These are phyloP conservation scores for Trichoderma sp. DNA, from an alignment of 2,329 filamentous ascomycete species.

Conservation along the genomic window DNA sequence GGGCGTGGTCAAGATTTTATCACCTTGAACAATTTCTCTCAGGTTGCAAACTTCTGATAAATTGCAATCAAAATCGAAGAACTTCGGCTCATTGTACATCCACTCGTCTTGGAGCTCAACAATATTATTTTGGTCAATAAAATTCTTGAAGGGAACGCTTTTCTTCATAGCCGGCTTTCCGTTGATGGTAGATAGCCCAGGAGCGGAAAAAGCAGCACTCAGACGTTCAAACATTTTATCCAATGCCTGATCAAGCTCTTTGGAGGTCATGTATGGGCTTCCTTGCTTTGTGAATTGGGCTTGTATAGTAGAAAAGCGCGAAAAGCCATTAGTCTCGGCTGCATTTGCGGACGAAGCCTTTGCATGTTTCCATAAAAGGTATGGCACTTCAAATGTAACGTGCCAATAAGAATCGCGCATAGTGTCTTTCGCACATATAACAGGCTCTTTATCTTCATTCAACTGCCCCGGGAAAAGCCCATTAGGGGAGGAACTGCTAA, in stretches of 20 bases:
- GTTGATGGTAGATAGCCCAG: neutral
- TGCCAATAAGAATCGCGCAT: neutral
- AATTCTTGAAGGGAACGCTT: neutral
- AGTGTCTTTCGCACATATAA: neutral
- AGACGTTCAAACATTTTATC: neutral
- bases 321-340: neutral
- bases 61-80: neutral
- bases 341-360: neutral
- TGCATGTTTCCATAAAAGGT: neutral
- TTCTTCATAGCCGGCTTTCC: neutral
- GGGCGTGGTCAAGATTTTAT: neutral
- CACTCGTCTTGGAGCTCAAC: neutral
- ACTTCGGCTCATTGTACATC: neutral
- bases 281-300: neutral
- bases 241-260: neutral
- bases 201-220: neutral
- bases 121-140: neutral
- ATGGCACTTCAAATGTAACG: neutral
- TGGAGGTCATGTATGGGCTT: neutral
- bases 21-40: too few relatives aligned
- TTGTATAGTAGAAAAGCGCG: neutral
- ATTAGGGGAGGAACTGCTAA: neutral
- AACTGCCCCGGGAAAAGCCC: neutral
- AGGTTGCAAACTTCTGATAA: neutral
- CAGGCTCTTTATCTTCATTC: neutral